phyloP scores from a whole-genome alignment of 495 filamentous ascomycete species.

The Durotheca rogersii region DNA sequence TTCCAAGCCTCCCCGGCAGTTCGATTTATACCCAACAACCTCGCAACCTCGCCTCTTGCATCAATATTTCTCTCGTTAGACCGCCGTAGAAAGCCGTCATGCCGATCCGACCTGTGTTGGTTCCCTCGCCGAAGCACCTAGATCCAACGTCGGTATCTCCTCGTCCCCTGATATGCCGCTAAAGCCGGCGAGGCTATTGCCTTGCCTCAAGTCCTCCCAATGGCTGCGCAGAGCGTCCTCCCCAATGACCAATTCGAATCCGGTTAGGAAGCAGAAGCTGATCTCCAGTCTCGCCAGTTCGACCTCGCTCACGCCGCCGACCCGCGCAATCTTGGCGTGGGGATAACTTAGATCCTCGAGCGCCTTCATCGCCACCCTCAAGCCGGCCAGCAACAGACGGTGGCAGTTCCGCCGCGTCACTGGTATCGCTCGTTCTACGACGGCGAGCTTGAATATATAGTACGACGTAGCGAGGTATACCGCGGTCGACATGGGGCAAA shows the following conservation, averaged over 20 bases:
- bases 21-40: too few relatives aligned
- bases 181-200: constrained; percentile 25
- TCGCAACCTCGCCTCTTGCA: background rate
- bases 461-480: constrained; percentile 90
- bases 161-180: constrained; percentile 4
- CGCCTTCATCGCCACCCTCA: constrained; percentile 89
- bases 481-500: constrained; percentile 92
- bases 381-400: constrained; percentile 77
- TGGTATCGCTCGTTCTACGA: constrained; percentile 69
- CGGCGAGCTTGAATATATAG: constrained; percentile 81
- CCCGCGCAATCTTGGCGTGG: constrained; percentile 78
- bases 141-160: constrained; percentile 14
- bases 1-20: too few relatives aligned
- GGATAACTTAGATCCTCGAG: constrained; percentile 86
- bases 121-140: background rate
- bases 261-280: constrained; percentile 81
- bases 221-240: constrained; percentile 60
- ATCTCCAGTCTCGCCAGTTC: constrained; percentile 85
- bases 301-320: constrained; percentile 79
- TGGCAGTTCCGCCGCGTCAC: constrained; percentile 84
- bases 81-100: too few relatives aligned
- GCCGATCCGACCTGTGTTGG: background rate
- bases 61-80: too few relatives aligned
- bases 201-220: constrained; percentile 49
- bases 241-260: constrained; percentile 77